Conservation (phyloP, 2,329 filamentous ascomycete species). For the Aspergillus sp. region DNA sequence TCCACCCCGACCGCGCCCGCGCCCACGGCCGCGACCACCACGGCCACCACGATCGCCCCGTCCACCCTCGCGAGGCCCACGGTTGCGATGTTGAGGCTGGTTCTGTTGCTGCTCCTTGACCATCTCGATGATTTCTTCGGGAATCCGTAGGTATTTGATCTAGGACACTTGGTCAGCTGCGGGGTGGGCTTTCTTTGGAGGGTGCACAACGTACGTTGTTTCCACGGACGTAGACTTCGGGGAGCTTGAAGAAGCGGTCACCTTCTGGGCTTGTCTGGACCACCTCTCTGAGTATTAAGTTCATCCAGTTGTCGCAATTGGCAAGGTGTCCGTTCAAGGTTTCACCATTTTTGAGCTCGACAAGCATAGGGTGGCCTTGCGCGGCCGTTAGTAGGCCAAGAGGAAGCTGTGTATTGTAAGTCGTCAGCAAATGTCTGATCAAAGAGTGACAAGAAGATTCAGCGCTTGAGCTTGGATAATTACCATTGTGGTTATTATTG, state of each 20-base stretch:
- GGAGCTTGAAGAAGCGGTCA: constrained; percentile 87
- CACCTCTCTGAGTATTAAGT: constrained; percentile 93
- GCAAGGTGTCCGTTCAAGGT: constrained; percentile 95
- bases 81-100: constrained; percentile 50
- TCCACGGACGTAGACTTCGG: constrained; percentile 93
- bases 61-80: constrained; percentile 38
- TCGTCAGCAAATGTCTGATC: neutral
- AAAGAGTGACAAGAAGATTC: neutral
- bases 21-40: constrained; percentile 45
- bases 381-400: constrained; percentile 87
- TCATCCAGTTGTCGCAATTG: constrained; percentile 99
- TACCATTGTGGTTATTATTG: constrained; percentile 10
- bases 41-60: constrained; percentile 43
- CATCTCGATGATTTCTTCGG: constrained; percentile 92
- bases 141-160: constrained; percentile 98
- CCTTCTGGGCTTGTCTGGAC: constrained; percentile 95
- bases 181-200: neutral
- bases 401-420: constrained; percentile 51
- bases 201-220: constrained; percentile 73
- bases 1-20: constrained; percentile 44
- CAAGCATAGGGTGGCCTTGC: constrained; percentile 96
- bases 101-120: constrained; percentile 89
- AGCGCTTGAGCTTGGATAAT: neutral
- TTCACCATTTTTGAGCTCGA: constrained; percentile 96
- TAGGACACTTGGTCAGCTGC: constrained; percentile 39